Evolutionary conservation across 2,329 filamentous ascomycete species (phyloP).

Genomic region (Emergomyces orientalis): DNA sequence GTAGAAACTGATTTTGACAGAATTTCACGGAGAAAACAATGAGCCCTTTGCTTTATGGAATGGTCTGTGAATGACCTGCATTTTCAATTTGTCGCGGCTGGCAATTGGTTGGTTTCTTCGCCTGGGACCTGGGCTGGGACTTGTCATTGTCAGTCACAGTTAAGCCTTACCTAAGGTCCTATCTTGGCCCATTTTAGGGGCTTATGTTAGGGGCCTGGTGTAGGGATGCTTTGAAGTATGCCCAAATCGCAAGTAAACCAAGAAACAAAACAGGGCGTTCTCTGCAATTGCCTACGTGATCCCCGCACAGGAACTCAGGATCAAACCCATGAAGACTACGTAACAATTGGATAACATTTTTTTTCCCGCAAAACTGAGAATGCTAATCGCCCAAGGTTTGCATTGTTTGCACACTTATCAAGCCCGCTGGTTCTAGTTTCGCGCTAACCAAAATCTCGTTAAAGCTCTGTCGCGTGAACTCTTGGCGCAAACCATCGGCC

Average conservation of each 20-base stretch:
- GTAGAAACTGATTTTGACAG: neutral
- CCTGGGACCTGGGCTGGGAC: no score
- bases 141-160: neutral
- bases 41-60: neutral
- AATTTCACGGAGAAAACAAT: neutral
- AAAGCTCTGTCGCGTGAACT: neutral
- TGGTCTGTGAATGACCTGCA: neutral
- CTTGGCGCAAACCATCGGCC: neutral
- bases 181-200: neutral
- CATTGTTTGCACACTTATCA: neutral
- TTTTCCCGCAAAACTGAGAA: no score
- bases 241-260: no score
- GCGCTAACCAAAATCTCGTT: constrained; percentile 1
- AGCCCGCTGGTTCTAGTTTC: neutral
- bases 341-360: no score
- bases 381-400: neutral
- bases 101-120: neutral
- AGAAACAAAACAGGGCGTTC: no score
- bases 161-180: neutral
- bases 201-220: neutral
- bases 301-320: no score
- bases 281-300: no score
- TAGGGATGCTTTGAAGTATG: neutral
- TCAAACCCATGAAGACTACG: no score
- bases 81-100: no score